A percentile compares a stretch with the other conserved stretches of the same genome.
Evolutionary conservation across 768 basidiomycete species (phyloP).

Genomic region (Mycena chlorophos): DNA sequence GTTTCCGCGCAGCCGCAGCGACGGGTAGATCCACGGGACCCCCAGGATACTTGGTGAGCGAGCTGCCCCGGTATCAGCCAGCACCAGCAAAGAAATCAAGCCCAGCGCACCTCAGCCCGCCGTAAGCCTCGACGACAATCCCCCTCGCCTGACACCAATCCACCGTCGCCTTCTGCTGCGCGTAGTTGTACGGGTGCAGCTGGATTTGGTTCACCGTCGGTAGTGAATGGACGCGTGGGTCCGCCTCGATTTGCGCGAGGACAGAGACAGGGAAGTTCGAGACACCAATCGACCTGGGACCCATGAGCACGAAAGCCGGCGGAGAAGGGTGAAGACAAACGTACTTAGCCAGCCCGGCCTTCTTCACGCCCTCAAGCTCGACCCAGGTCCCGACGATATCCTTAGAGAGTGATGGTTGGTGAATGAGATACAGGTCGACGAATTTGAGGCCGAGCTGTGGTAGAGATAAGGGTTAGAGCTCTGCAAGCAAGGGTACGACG

Average conservation of each 20-base stretch:
- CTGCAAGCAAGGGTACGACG: background rate
- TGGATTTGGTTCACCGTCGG: conserved; percentile 40
- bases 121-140: conserved; percentile 52
- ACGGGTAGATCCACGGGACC: conserved; percentile 51
- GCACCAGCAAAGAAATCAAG: background rate
- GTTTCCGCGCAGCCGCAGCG: conserved; percentile 36
- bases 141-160: conserved; percentile 42
- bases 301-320: background rate
- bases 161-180: conserved; percentile 39
- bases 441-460: conserved; percentile 46
- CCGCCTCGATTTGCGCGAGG: conserved; percentile 38
- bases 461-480: background rate
- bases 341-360: conserved; percentile 28
- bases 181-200: conserved; percentile 54
- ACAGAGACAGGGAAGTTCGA: conserved; percentile 42
- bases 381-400: conserved; percentile 37
- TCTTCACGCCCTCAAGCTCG: conserved; percentile 41
- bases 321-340: background rate
- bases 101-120: conserved; percentile 40
- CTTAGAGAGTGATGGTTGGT: conserved; percentile 32
- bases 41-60: conserved; percentile 42
- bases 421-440: conserved; percentile 55
- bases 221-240: conserved; percentile 39
- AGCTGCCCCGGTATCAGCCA: conserved; percentile 22
- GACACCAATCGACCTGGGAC: conserved; percentile 53